Percentiles rank a stretch among this genome's conserved stretches.
Conservation (phyloP, 192 early-diverging fungal species). For the Entomortierella chlamydospora region DNA sequence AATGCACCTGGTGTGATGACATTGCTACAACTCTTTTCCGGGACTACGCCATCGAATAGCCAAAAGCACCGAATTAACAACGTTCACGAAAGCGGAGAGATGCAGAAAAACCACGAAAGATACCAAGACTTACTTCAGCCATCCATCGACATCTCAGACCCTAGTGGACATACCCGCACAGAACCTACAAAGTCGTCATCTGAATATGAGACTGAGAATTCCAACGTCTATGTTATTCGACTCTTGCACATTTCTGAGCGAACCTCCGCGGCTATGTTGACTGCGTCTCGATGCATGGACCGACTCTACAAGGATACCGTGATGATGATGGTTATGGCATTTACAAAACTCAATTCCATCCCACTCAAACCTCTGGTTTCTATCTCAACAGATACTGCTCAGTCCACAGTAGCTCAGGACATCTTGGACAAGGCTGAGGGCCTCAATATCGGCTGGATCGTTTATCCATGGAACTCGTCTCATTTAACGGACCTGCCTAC, state of each 20-base stretch:
- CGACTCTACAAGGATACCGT: conserved; percentile 77
- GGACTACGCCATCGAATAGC: background rate
- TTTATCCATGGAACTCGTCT: conserved; percentile 72
- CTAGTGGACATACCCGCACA: conserved; percentile 10
- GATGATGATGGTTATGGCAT: conserved; percentile 83
- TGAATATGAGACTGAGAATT: conserved; percentile 27
- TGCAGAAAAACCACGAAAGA: background rate
- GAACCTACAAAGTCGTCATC: background rate
- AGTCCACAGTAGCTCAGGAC: conserved; percentile 70
- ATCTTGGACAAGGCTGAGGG: conserved; percentile 66
- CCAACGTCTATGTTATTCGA: conserved; percentile 72
- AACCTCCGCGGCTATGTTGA: conserved; percentile 82
- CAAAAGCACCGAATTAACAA: background rate
- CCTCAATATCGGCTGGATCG: conserved; percentile 70
- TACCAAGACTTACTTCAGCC: conserved; percentile 34
- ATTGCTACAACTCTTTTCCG: conserved; percentile 45
- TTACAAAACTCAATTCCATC: conserved; percentile 80
- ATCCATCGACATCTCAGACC: conserved; percentile 48
- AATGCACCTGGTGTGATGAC: conserved; percentile 52
- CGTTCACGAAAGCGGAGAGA: background rate
- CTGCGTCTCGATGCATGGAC: conserved; percentile 66
- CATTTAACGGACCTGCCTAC: conserved; percentile 37
- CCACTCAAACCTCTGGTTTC: conserved; percentile 68
- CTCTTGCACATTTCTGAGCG: conserved; percentile 82
- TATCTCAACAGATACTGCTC: conserved; percentile 65